These are phyloP conservation scores for Verticillium albo-atrum DNA, from an alignment of 2,329 filamentous ascomycete species.

Conservation along the genomic window DNA sequence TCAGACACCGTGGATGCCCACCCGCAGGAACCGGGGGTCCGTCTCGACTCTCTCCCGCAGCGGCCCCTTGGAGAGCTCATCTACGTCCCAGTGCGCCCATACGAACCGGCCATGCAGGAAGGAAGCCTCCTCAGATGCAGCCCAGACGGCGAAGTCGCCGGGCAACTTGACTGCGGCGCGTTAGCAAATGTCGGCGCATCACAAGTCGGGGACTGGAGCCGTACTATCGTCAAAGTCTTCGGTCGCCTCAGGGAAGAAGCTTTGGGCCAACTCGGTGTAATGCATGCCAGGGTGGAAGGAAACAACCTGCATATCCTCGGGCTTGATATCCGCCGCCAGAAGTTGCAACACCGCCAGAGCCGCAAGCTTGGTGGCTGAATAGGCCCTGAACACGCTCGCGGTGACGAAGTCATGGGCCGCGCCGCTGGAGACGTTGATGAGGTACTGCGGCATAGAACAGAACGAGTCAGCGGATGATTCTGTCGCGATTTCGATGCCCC, in stretches of 20 bases:
- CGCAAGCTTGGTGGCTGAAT: conserved; percentile 32
- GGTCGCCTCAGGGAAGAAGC: conserved; percentile 2
- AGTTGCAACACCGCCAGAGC: conserved; percentile 29
- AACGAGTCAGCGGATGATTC: background rate
- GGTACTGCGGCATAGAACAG: conserved; percentile 13
- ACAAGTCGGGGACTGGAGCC: too few species aligned
- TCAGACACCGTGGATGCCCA: conserved; percentile 6
- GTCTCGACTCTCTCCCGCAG: conserved; percentile 9
- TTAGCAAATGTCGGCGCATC: background rate
- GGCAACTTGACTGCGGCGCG: background rate
- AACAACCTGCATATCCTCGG: conserved; percentile 30
- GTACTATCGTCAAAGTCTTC: background rate
- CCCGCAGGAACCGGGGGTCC: conserved; percentile 12
- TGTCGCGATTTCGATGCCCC: background rate
- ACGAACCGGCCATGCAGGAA: conserved; percentile 34
- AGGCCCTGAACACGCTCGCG: conserved; percentile 17
- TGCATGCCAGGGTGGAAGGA: conserved; percentile 35
- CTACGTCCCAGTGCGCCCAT: conserved; percentile 36
- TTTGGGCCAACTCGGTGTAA: conserved; percentile 22
- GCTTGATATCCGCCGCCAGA: conserved; percentile 26
- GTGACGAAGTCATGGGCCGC: conserved; percentile 22
- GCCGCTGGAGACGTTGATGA: conserved; percentile 25
- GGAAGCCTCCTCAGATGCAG: conserved; percentile 28
- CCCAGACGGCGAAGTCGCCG: conserved; percentile 31
- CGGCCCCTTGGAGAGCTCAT: conserved; percentile 23